These are phyloP conservation scores for Loxodes magnus DNA, from an alignment of 73 alveolate species.

Conservation along the genomic window DNA sequence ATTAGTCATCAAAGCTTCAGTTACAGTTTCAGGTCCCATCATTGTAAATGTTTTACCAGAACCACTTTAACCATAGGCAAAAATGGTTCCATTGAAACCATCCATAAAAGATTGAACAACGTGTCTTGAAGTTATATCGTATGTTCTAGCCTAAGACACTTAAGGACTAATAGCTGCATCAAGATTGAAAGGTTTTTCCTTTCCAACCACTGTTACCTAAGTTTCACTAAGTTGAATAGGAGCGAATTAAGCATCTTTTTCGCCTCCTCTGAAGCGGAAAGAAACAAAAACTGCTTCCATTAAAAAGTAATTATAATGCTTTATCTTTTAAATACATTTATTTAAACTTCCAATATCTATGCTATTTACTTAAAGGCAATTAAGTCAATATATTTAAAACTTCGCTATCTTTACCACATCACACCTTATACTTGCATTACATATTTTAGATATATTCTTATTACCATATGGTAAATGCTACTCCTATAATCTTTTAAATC, in stretches of 20 bases:
- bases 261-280: slow-evolving; percentile 9
- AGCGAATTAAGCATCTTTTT: not conserved
- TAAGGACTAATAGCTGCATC: slow-evolving; percentile 6
- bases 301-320: too few relatives aligned
- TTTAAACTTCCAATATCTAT: too few relatives aligned
- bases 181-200: not conserved
- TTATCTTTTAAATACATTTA: too few relatives aligned
- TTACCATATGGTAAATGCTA: too few relatives aligned
- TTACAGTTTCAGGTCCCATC: slow-evolving; percentile 15
- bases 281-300: slow-evolving; percentile 11
- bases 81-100: slow-evolving; percentile 9
- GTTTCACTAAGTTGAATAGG: not conserved
- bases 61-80: slow-evolving; percentile 15
- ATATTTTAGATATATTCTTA: too few relatives aligned
- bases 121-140: slow-evolving; percentile 2
- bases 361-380: too few relatives aligned
- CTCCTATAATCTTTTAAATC: too few relatives aligned
- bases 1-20: not conserved
- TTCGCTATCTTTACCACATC: too few relatives aligned
- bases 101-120: slow-evolving; percentile 2
- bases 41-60: slow-evolving; percentile 13
- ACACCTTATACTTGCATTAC: too few relatives aligned
- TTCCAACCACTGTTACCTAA: not conserved
- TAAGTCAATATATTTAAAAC: too few relatives aligned
- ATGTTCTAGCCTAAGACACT: not conserved